Evolutionary conservation across 345 rosid genomes (phyloP).

Genomic region (Physaria fendleri): DNA sequence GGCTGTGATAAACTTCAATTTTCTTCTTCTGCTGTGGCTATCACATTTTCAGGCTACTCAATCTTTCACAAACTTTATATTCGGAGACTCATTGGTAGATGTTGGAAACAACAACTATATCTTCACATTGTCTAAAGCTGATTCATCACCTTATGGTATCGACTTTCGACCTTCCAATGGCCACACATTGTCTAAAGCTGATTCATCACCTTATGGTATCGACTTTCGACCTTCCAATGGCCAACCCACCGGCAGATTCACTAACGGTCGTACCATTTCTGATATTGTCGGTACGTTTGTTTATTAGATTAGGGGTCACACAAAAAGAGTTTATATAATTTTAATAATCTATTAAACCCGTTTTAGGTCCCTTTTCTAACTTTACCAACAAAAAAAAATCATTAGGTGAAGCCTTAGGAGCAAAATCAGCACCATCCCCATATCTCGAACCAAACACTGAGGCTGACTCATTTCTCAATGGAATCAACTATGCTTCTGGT

Average conservation of each 20-base stretch:
- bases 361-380: too few species aligned
- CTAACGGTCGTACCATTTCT: slow-evolving; percentile 82
- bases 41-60: slow-evolving; percentile 3
- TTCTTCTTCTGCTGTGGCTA: background rate
- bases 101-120: slow-evolving; percentile 57
- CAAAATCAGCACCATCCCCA: slow-evolving; percentile 40
- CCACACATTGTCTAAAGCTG: slow-evolving; percentile 54
- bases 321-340: background rate
- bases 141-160: slow-evolving; percentile 61
- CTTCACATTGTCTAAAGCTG: slow-evolving; percentile 52
- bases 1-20: background rate
- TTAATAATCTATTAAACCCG: background rate
- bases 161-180: slow-evolving; percentile 68
- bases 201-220: slow-evolving; percentile 61
- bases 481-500: slow-evolving; percentile 56
- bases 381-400: too few species aligned
- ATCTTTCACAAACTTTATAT: slow-evolving; percentile 36
- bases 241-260: slow-evolving; percentile 61
- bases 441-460: slow-evolving; percentile 38
- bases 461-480: slow-evolving; percentile 26
- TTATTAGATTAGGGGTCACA: background rate
- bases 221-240: slow-evolving; percentile 70
- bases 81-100: slow-evolving; percentile 65
- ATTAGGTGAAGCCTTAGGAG: slow-evolving; percentile 46
- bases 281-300: slow-evolving; percentile 55